Conservation (phyloP, 768 basidiomycete species). For the Rhodotorula paludigena region DNA sequence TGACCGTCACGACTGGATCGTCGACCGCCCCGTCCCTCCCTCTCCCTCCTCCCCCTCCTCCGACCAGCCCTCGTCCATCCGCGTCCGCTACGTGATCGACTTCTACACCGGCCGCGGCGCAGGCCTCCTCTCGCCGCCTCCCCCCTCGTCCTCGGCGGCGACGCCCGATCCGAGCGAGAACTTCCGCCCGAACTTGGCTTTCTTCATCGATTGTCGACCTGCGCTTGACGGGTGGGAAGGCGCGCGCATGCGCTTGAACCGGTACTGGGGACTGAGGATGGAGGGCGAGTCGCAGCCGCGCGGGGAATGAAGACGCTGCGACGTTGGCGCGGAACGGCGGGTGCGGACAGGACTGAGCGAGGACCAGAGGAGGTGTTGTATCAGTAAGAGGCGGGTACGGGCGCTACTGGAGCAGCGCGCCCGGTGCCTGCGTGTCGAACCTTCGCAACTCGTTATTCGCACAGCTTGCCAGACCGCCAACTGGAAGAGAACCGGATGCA, state of each 20-base stretch:
- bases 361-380: no score
- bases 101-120: slow-evolving; percentile 78
- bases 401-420: no score
- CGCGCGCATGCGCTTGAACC: slow-evolving; percentile 59
- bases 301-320: background rate
- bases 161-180: slow-evolving; percentile 40
- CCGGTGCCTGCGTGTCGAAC: no score
- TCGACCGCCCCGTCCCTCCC: slow-evolving; percentile 65
- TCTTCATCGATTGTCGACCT: slow-evolving; percentile 90
- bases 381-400: no score
- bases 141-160: background rate
- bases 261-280: slow-evolving; percentile 22
- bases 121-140: slow-evolving; percentile 21
- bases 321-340: background rate
- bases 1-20: slow-evolving; percentile 94
- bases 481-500: no score
- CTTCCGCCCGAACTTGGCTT: slow-evolving; percentile 58
- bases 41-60: slow-evolving; percentile 1
- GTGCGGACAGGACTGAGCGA: no score
- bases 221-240: slow-evolving; percentile 93
- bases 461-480: no score
- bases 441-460: no score
- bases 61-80: slow-evolving; percentile 54
- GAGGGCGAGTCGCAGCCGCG: background rate
- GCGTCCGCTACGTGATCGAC: slow-evolving; percentile 91